phyloP scores from a whole-genome alignment of 306 rosid genomes.

The Morella rubra region DNA sequence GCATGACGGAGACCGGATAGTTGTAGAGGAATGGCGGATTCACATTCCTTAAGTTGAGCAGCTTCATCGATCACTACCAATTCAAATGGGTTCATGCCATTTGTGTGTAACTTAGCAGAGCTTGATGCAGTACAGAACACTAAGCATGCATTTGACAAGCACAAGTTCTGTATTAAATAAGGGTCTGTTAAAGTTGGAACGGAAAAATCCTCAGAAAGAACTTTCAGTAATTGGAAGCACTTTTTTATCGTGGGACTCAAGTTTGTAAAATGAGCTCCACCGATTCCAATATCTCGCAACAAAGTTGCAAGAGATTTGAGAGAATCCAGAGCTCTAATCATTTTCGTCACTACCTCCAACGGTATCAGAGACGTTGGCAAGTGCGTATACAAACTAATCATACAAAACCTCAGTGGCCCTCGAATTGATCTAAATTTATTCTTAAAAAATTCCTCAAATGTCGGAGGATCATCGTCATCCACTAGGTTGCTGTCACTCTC shows the following conservation, averaged over 20 bases:
- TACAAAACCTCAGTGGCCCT: slow-evolving; percentile 12
- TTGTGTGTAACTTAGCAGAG: slow-evolving; percentile 33
- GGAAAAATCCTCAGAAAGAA: slow-evolving; percentile 3
- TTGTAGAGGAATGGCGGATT: slow-evolving; percentile 53
- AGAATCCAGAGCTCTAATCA: not conserved
- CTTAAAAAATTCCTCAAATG: slow-evolving; percentile 34
- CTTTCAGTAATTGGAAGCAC: slow-evolving; percentile 10
- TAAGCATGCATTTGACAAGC: slow-evolving; percentile 36
- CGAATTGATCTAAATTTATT: slow-evolving; percentile 12
- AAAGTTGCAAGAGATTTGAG: not conserved
- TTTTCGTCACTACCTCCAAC: slow-evolving; percentile 1
- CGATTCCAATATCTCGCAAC: not conserved
- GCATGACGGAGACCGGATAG: slow-evolving; percentile 40
- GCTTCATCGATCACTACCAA: slow-evolving; percentile 56
- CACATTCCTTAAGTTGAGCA: slow-evolving; percentile 61
- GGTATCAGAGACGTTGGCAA: slow-evolving; percentile 49
- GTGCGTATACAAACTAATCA: slow-evolving; percentile 38
- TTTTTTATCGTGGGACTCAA: not conserved
- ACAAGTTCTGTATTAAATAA: not conserved
- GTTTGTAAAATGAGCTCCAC: slow-evolving; percentile 4
- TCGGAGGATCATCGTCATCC: not conserved
- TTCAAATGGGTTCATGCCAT: slow-evolving; percentile 16
- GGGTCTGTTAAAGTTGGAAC: not conserved
- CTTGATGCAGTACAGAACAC: slow-evolving; percentile 46
- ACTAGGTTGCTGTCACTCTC: not conserved